Conservation (phyloP, 1,284 basidiomycete species). For the Hypsizygus ulmarius region DNA sequence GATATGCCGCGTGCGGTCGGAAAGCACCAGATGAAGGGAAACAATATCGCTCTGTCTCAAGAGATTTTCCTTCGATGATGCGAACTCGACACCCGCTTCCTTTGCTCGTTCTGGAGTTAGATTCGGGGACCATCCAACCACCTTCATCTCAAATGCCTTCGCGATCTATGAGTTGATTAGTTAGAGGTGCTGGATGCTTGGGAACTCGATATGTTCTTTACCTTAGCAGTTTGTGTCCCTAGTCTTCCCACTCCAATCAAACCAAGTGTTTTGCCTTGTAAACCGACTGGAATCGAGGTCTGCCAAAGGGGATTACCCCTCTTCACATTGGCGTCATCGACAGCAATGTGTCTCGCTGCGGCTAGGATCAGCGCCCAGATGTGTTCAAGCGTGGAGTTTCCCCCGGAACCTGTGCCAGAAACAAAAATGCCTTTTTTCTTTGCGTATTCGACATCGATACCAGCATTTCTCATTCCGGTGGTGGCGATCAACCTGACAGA, state of each 20-base stretch:
- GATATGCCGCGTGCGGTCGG: constrained; percentile 47
- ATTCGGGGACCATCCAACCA: constrained; percentile 64
- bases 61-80: constrained; percentile 49
- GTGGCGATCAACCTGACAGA: constrained; percentile 48
- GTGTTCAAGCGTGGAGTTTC: constrained; percentile 54
- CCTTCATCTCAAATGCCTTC: constrained; percentile 55
- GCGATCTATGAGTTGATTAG: constrained; percentile 48
- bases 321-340: constrained; percentile 52
- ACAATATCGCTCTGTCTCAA: constrained; percentile 55
- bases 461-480: constrained; percentile 50
- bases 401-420: constrained; percentile 48
- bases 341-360: constrained; percentile 48
- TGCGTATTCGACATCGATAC: constrained; percentile 49
- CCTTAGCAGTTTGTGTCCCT: constrained; percentile 47
- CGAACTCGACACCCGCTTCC: constrained; percentile 47
- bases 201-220: constrained; percentile 20
- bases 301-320: constrained; percentile 54
- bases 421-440: constrained; percentile 52
- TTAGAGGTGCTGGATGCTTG: neutral
- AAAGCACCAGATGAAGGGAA: constrained; percentile 58
- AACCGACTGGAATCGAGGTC: constrained; percentile 47
- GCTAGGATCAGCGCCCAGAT: constrained; percentile 67
- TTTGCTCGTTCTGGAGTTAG: constrained; percentile 56
- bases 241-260: constrained; percentile 59
- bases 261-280: constrained; percentile 55